phyloP scores from a whole-genome alignment of 176 grass and related monocot species.

The Musa acuminata region DNA sequence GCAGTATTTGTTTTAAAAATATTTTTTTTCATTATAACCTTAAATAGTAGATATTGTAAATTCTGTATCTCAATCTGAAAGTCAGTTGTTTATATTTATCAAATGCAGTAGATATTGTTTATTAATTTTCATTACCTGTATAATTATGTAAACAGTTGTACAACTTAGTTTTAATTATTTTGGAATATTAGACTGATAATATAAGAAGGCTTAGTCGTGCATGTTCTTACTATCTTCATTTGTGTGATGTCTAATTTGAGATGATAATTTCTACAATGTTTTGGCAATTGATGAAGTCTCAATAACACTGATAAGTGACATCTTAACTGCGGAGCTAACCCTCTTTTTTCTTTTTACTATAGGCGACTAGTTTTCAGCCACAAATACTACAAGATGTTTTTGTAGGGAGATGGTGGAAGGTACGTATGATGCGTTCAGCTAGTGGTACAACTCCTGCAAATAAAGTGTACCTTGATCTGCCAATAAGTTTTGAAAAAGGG shows the following conservation, averaged over 20 bases:
- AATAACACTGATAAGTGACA: background rate
- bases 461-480: constrained; percentile 71
- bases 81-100: no score
- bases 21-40: no score
- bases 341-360: constrained; percentile 25
- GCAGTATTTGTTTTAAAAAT: no score
- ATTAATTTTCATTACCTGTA: no score
- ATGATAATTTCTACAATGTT: background rate
- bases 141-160: no score
- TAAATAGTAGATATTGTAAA: no score
- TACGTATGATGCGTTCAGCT: constrained; percentile 80
- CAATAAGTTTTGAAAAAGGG: constrained; percentile 69
- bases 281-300: background rate
- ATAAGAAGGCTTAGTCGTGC: background rate
- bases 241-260: background rate
- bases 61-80: no score
- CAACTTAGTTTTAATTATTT: no score
- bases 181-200: background rate
- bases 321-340: constrained; percentile 18
- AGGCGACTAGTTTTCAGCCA: constrained; percentile 95
- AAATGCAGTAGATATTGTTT: no score
- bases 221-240: background rate
- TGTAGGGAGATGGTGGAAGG: constrained; percentile 91
- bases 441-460: constrained; percentile 87
- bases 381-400: constrained; percentile 85